Base-by-base conservation (phyloP, 768 basidiomycete species). In the Vararia minispora region DNA sequence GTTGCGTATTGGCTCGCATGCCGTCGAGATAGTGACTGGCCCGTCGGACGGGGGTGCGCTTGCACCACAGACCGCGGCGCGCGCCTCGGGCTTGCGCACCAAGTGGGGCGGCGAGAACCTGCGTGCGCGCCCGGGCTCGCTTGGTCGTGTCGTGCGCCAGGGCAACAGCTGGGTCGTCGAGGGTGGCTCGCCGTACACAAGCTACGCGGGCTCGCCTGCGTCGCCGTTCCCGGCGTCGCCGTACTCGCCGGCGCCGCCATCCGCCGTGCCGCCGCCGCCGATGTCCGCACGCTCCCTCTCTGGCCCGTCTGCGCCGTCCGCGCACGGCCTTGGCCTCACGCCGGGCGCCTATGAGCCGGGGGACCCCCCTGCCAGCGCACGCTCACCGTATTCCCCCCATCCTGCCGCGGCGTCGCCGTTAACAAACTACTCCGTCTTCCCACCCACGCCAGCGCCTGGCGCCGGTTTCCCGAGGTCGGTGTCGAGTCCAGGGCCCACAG, bases 41-140 rank as follows among this genome's bases (percentile, higher is more conserved):
- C 76, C 81, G 4, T 70, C 81, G 28, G 74, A 77, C 43, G 76
- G 74, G 9, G 79, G 83, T 35, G 68, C 66, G 3, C 76, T 83
- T 30, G 74, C 78, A 2, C 77, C 81, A 0, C 75, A 82, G 50
- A 63, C 79, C 3, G 66, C 71, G 1, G 66, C 73, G n/a, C 70
- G 71, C 33, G 66, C 70, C 41, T 56, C 61, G 12, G 66, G 70
- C 3, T 56, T 76, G 3, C 67, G 79, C 39, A 65, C 66, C 28
- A 83, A 82, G 53, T 86, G 83, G 76, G 69, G 65, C 3, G 80
- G 85, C 8, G 61, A 65, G 3, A 67, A 76, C 37, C 62, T 89
- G 1, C 74, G 79, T 23, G 50, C 81, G 4, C 71, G 84, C 3
- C 53, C 67, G 11, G 45, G 41, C 11, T 18, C 23, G 5, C 20